Evolutionary conservation across 176 grass and related monocot species (phyloP), one percentile per base, ranked within the genome.

Genomic region (Tuctoria greenei): DNA sequence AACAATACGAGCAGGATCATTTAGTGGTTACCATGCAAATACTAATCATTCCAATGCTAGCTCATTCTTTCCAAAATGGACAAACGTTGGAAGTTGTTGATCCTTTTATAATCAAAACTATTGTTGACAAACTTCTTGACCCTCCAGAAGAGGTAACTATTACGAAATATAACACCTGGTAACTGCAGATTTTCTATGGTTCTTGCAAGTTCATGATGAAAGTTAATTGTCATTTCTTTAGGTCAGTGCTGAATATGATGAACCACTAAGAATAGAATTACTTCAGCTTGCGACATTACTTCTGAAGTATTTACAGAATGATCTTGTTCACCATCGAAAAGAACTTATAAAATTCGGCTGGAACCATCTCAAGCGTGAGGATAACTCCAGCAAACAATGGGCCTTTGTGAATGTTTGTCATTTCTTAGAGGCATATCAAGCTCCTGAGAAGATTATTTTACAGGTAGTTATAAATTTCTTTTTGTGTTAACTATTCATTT

Each of bases 331-430:
- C 76, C 95, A 99, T 75, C 70, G 95, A 31, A 99, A 99, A 69
- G 95, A 99, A 69, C 91, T 99, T 36, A 99, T 99, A 86, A 99
- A 99, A 58, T 99, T 99, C 3, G 95, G 95, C 56, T 99, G 95
- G 95, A 99, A 99, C 73, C 95, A 99, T 88, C 90, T 99, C 40
- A 99, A 99, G 66, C 95, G 95, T 27, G 95, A 99, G 74, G 95
- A 99, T 82, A 99, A 99, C 85, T 99, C 91, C n/a, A 99, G 95
- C 82, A 99, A 99, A 83, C 95, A 99, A 43, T 99, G 95, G 95
- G 95, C 95, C 20, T 99, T 99, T 88, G 95, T 99, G 28, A 99
- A 99, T 46, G 95, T 99, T 64, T 99, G 95, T 59, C 91, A 99
- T 84, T 99, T 99, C 81, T 86, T 99, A 36, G 95, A 99, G 64